Evolutionary conservation across 129 eudicot genomes (phyloP).

Genomic region (Arctium minus): DNA sequence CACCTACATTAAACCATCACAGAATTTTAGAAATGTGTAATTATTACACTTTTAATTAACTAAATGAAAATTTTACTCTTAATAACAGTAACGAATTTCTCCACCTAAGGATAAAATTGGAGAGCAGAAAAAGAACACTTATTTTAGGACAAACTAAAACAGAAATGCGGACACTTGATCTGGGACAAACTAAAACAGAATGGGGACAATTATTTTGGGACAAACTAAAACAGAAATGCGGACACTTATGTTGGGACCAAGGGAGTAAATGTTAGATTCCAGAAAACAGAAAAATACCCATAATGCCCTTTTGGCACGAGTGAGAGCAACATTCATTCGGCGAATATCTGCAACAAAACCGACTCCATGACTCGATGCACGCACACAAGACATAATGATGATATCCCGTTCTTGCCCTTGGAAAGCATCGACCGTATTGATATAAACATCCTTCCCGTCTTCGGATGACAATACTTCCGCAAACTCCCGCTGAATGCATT

Average conservation of each 20-base stretch:
- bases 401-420: slow-evolving; percentile 99
- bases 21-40: background rate
- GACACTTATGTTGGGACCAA: no score
- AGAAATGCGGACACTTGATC: no score
- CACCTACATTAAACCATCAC: slow-evolving; percentile 41
- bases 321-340: slow-evolving; percentile 92
- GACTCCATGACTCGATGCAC: slow-evolving; percentile 88
- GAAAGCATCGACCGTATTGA: slow-evolving; percentile 94
- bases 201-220: no score
- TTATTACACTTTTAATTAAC: background rate
- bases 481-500: slow-evolving; percentile 89
- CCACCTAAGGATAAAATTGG: background rate
- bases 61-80: background rate
- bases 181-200: no score
- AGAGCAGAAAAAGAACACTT: background rate
- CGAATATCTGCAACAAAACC: slow-evolving; percentile 98
- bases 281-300: slow-evolving; percentile 45
- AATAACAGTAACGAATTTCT: background rate
- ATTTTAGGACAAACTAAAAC: no score
- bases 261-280: background rate
- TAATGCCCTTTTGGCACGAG: slow-evolving; percentile 90
- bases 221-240: no score
- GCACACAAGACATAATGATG: slow-evolving; percentile 97
- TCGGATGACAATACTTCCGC: slow-evolving; percentile 70
- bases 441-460: slow-evolving; percentile 83